Evolutionary conservation across 257 asterid genomes (phyloP), one percentile per base, ranked within the genome.

Genomic region (Catharanthus roseus): DNA sequence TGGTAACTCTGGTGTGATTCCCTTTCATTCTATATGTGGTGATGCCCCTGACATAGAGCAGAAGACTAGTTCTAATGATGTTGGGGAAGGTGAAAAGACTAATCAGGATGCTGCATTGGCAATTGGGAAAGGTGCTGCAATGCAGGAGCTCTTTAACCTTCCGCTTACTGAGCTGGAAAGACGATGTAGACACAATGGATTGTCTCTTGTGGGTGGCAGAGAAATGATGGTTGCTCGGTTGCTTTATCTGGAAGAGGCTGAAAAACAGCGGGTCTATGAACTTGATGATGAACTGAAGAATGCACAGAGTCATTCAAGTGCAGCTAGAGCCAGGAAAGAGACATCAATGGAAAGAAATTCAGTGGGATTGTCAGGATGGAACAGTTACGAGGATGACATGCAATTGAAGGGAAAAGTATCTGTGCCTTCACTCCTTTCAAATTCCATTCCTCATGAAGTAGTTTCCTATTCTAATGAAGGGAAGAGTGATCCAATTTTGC

Each of bases 191-290:
- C 96, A 91, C 77, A 89, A 89, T 78, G 98, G 97, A 50, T 73
- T 90, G 74, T 92, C 96, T 75, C 91, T 87, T 31, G 85, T 92
- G 70, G 97, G 98, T 74, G 97, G 98, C 49, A 79, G 96, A 80
- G 96, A 90, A 79, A 90, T 87, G 87, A 90, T 92, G 97, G 98
- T 92, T 62, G 96, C 96, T 23, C 86, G 96, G 62, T 81, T 92
- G 71, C 97, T 92, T 74, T 87, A 92, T 82, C 82, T 92, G 71
- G 98, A 90, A 77, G 98, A 90, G 77, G 97, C 97, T 0, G 98
- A 92, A 80, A 92, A 87, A 75, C 95, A 81, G 74, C 85, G 96
- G 80, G 91, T 89, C 70, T 84, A 72, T 74, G 96, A 91, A 69
- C 71, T 90, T 53, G 93, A 92, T 70, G 91, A 84, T 61, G 93